A percentile compares a stretch with the other conserved stretches of the same genome.
phyloP scores from a whole-genome alignment of 2,329 filamentous ascomycete species.

The Pseudogymnoascus sp. region DNA sequence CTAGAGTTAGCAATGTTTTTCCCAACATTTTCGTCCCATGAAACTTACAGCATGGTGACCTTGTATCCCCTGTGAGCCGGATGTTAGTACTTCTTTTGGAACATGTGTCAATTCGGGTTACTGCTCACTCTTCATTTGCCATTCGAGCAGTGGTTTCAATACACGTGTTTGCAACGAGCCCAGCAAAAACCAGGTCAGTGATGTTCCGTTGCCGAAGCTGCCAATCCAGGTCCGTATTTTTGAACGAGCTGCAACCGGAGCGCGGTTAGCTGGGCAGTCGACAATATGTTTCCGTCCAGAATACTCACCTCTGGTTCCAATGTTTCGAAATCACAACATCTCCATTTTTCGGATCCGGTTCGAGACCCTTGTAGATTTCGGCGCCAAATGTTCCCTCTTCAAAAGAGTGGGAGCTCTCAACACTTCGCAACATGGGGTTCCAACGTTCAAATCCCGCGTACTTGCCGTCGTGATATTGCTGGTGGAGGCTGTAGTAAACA shows the following conservation, averaged over 20 bases:
- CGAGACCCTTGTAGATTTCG: conserved; percentile 25
- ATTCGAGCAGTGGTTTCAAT: conserved; percentile 30
- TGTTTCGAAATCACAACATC: conserved; percentile 29
- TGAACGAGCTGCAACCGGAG: conserved; percentile 22
- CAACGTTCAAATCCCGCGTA: conserved; percentile 26
- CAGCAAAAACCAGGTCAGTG: conserved; percentile 26
- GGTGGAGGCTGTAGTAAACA: conserved; percentile 31
- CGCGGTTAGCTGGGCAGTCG: not conserved
- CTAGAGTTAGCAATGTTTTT: not conserved
- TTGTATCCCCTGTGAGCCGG: conserved; percentile 20
- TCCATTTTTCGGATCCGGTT: conserved; percentile 23
- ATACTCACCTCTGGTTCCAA: conserved; percentile 26
- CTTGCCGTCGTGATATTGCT: conserved; percentile 21
- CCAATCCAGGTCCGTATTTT: conserved; percentile 31
- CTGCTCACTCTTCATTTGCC: conserved; percentile 27
- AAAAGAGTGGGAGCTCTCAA: conserved; percentile 20
- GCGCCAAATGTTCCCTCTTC: conserved; percentile 26
- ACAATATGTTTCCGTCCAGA: not conserved
- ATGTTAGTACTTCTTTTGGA: not conserved
- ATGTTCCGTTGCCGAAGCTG: conserved; percentile 29
- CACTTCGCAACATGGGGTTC: conserved; percentile 16
- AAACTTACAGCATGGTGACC: conserved; percentile 21
- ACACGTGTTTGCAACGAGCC: conserved; percentile 28
- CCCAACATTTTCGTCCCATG: not conserved
- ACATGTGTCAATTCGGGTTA: not conserved